These are phyloP conservation scores for Paecilomyces dactylethromorphus DNA, from an alignment of 2,329 filamentous ascomycete species.

Conservation along the genomic window DNA sequence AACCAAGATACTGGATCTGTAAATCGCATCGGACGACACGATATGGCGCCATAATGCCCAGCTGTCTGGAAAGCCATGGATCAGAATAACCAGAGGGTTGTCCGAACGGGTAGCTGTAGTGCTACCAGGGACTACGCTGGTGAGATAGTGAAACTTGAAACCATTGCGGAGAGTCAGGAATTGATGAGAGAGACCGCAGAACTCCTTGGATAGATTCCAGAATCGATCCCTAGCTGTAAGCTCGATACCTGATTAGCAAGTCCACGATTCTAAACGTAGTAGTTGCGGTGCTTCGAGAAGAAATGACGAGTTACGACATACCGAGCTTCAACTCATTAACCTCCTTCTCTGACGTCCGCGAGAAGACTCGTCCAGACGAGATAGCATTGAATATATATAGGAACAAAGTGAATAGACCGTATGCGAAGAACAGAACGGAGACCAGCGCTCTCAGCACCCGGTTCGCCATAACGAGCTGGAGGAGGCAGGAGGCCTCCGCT, in stretches of 20 bases:
- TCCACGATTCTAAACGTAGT: not conserved
- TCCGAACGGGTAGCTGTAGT: constrained; percentile 8
- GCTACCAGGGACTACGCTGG: constrained; percentile 27
- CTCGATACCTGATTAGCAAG: not conserved
- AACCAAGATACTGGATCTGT: constrained; percentile 40
- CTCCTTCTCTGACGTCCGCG: constrained; percentile 31
- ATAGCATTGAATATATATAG: constrained; percentile 25
- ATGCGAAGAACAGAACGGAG: constrained; percentile 15
- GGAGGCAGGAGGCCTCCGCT: not conserved
- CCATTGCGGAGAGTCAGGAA: constrained; percentile 46
- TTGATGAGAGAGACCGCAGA: constrained; percentile 42
- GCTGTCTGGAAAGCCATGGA: constrained; percentile 57
- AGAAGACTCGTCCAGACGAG: constrained; percentile 30
- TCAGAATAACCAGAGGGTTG: constrained; percentile 45
- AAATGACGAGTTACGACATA: constrained; percentile 18
- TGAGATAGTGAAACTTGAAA: constrained; percentile 50
- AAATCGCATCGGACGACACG: constrained; percentile 34
- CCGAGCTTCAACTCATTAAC: constrained; percentile 34
- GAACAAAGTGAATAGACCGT: constrained; percentile 30
- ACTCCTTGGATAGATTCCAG: constrained; percentile 48
- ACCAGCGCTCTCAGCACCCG: constrained; percentile 12
- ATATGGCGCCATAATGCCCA: constrained; percentile 49
- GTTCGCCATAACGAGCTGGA: constrained; percentile 15
- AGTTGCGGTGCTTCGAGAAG: not conserved
- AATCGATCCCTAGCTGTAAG: constrained; percentile 44